These are phyloP conservation scores for Tuctoria greenei DNA, from an alignment of 176 grass and related monocot genomes.

Conservation along the genomic window DNA sequence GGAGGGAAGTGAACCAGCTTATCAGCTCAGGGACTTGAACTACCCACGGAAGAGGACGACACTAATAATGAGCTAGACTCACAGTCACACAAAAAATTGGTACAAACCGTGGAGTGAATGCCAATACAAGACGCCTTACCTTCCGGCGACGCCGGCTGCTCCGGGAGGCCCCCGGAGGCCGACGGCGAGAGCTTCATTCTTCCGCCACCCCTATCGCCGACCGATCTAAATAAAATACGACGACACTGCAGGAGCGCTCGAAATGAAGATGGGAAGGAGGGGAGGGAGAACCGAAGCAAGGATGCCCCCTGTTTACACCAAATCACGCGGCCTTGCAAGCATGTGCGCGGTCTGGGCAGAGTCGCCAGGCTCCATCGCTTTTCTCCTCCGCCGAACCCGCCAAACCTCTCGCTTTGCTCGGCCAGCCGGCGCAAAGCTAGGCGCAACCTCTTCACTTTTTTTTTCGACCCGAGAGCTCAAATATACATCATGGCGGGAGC, in stretches of 20 bases:
- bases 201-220: not conserved
- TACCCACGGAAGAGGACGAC: constrained; percentile 7
- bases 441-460: not conserved
- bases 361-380: constrained; percentile 24
- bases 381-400: constrained; percentile 34
- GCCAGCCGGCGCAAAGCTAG: not conserved
- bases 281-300: not conserved
- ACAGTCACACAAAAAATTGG: constrained; percentile 1
- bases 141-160: constrained; percentile 47
- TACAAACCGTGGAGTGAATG: constrained; percentile 34
- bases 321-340: constrained; percentile 42
- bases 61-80: constrained; percentile 8
- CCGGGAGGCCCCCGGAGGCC: constrained; percentile 18
- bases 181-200: constrained; percentile 57
- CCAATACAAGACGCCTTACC: constrained; percentile 38
- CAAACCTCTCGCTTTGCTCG: not conserved
- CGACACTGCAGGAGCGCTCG: not conserved
- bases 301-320: constrained; percentile 24
- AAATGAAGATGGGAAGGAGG: not conserved
- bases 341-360: constrained; percentile 1
- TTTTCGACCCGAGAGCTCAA: constrained; percentile 23
- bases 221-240: constrained; percentile 26
- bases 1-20: constrained; percentile 4
- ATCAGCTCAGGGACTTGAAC: constrained; percentile 19
- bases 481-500: constrained; percentile 16